Evolutionary conservation across 495 filamentous ascomycete genomes (phyloP).

Genomic region (Lindgomyces ingoldianus): DNA sequence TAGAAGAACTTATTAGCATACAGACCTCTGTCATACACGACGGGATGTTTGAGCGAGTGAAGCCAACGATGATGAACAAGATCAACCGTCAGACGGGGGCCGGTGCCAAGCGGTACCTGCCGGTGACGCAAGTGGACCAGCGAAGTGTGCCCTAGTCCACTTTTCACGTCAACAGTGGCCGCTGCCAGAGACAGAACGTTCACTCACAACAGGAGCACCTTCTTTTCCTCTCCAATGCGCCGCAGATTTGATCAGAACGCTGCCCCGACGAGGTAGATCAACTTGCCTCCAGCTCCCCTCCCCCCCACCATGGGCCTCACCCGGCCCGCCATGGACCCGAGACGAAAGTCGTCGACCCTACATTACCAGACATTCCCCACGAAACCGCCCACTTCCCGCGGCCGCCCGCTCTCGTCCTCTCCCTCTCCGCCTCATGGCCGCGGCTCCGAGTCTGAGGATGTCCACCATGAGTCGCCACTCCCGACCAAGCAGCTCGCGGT

Average conservation of each 20-base stretch:
- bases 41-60: no score
- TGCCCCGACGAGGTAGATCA: constrained; percentile 20
- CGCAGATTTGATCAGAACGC: not conserved
- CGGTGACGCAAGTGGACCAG: not conserved
- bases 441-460: constrained; percentile 28
- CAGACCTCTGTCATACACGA: no score
- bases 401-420: constrained; percentile 51
- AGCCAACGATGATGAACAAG: no score
- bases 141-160: no score
- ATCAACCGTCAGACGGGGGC: no score
- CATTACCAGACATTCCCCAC: constrained; percentile 97
- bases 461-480: constrained; percentile 61
- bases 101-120: not conserved
- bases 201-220: not conserved
- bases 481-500: constrained; percentile 81
- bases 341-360: constrained; percentile 68
- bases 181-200: no score
- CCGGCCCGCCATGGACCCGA: constrained; percentile 35
- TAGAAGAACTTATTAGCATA: no score
- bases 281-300: not conserved
- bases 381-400: constrained; percentile 77
- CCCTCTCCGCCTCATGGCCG: constrained; percentile 39
- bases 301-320: constrained; percentile 28
- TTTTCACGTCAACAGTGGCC: no score
- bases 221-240: not conserved